Evolutionary conservation across 495 filamentous ascomycete species (phyloP).

Genomic region (Astrocystis sublimbata): DNA sequence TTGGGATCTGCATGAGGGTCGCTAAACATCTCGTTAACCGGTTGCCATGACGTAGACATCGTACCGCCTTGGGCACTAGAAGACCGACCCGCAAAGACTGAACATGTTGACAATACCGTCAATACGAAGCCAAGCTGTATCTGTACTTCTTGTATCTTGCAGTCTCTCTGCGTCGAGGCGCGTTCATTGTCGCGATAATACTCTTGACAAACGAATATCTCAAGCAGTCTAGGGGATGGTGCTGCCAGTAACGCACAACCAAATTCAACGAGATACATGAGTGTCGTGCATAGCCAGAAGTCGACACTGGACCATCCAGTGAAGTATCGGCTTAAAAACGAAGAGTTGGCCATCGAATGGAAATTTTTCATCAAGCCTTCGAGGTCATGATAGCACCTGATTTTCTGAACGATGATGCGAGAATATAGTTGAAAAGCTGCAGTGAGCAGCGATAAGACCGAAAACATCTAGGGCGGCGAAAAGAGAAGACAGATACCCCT

Average conservation of each 20-base stretch:
- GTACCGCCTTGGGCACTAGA: no score
- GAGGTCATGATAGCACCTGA: not conserved
- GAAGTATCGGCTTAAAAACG: not conserved
- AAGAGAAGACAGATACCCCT: not conserved
- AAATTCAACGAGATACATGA: constrained; percentile 10
- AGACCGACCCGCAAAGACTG: constrained; percentile 8
- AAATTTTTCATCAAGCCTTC: not conserved
- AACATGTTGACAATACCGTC: constrained; percentile 3
- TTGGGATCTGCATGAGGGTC: constrained; percentile 10
- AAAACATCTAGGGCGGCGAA: not conserved
- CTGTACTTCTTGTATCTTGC: constrained; percentile 5
- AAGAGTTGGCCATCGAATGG: not conserved
- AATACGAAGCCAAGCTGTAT: not conserved
- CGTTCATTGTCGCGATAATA: not conserved
- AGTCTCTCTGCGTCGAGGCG: not conserved
- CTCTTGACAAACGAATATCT: constrained; percentile 1
- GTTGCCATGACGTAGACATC: not conserved
- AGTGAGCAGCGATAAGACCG: not conserved
- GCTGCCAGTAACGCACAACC: constrained; percentile 1
- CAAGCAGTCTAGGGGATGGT: constrained; percentile 2
- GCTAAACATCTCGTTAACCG: not conserved
- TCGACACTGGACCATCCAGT: not conserved
- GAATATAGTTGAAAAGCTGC: not conserved
- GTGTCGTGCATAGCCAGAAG: constrained; percentile 3
- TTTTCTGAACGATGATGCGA: not conserved